Evolutionary conservation across 176 grass and related monocot species (phyloP).

Genomic region (Avena atlantica): DNA sequence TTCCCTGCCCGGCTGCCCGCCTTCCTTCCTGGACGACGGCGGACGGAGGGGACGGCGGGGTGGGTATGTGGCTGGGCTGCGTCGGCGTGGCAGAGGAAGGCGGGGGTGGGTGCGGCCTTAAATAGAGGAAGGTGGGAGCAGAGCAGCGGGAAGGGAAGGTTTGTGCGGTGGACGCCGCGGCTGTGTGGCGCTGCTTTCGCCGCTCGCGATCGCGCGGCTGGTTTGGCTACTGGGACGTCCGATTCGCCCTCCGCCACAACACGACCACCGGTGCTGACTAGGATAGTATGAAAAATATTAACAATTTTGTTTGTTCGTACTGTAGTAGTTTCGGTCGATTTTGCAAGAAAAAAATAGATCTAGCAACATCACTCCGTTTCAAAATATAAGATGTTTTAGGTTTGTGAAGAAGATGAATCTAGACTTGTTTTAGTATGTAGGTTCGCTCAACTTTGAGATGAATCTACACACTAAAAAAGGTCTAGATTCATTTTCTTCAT

Average conservation of each 20-base stretch:
- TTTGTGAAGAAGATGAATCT: too few species aligned
- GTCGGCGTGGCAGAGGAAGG: conserved; percentile 28
- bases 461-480: too few species aligned
- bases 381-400: too few species aligned
- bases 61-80: conserved; percentile 22
- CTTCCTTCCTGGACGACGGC: conserved; percentile 23
- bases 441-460: too few species aligned
- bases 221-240: not conserved
- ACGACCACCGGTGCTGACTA: not conserved
- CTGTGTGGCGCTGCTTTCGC: conserved; percentile 38
- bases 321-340: too few species aligned
- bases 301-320: too few species aligned
- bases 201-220: conserved; percentile 26
- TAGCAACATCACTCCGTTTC: too few species aligned
- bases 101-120: conserved; percentile 12
- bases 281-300: not conserved
- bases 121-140: conserved; percentile 21
- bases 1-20: not conserved
- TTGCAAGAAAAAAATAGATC: too few species aligned
- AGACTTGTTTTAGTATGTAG: too few species aligned
- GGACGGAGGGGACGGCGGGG: not conserved
- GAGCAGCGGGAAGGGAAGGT: conserved; percentile 5
- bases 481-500: too few species aligned
- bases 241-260: not conserved
- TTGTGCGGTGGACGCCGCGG: conserved; percentile 23